phyloP scores from a whole-genome alignment of 257 asterid species.

The Orobanche coerulescens region DNA sequence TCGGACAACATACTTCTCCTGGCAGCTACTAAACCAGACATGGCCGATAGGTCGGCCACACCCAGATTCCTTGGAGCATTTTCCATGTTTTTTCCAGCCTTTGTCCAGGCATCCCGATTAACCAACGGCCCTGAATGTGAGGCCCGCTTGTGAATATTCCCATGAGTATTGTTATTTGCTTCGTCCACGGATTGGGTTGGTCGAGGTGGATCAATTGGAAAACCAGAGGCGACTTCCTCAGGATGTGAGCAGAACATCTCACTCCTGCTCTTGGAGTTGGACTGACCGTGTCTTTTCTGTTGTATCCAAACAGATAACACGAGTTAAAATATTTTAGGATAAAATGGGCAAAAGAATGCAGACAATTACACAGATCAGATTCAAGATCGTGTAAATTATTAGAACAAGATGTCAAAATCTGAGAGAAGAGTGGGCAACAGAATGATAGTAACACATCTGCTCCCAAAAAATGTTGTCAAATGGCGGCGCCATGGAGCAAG shows the following conservation, averaged over 20 bases:
- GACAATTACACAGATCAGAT: no score
- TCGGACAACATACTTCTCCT: constrained; percentile 74
- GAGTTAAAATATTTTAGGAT: background rate
- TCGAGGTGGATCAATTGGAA: constrained; percentile 91
- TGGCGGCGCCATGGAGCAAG: no score
- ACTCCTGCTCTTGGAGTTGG: constrained; percentile 88
- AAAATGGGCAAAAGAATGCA: background rate
- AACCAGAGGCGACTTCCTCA: constrained; percentile 87
- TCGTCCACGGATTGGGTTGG: constrained; percentile 67
- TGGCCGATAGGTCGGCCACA: constrained; percentile 52
- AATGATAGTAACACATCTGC: background rate
- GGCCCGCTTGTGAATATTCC: constrained; percentile 54
- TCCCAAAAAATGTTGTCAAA: background rate
- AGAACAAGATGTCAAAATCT: no score
- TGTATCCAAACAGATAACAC: constrained; percentile 28
- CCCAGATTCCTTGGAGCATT: constrained; percentile 55
- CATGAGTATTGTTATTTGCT: constrained; percentile 39
- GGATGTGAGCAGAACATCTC: constrained; percentile 90
- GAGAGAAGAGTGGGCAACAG: background rate
- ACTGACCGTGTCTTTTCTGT: constrained; percentile 74
- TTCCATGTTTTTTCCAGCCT: constrained; percentile 62
- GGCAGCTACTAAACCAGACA: constrained; percentile 80
- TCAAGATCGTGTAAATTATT: no score
- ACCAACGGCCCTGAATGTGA: constrained; percentile 97
- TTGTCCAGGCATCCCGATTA: constrained; percentile 79